Evolutionary conservation across 2,329 filamentous ascomycete genomes (phyloP).

Genomic region (Ophiosphaerella herpotricha): DNA sequence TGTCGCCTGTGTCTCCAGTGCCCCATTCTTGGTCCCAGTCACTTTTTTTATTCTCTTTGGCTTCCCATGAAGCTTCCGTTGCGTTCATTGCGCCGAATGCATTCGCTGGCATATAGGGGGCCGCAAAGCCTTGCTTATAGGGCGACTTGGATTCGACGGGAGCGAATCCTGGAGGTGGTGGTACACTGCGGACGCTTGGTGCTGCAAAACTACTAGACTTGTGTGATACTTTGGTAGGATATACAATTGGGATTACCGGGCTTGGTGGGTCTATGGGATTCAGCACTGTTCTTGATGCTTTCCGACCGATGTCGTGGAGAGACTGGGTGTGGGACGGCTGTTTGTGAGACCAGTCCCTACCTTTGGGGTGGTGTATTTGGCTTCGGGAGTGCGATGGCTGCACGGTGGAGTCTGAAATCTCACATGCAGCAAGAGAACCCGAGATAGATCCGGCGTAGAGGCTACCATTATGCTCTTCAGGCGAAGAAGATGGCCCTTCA

Average conservation of each 20-base stretch:
- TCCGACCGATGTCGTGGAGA: neutral
- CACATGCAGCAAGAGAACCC: conserved; percentile 9
- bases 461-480: conserved; percentile 12
- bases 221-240: neutral
- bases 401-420: conserved; percentile 15
- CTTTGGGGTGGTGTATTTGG: neutral
- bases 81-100: conserved; percentile 6
- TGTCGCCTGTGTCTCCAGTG: neutral
- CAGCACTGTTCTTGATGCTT: neutral
- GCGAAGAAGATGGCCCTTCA: conserved; percentile 3
- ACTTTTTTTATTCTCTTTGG: neutral
- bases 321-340: conserved; percentile 3
- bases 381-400: conserved; percentile 14
- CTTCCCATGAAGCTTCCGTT: neutral
- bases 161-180: conserved; percentile 8
- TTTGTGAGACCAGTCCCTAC: conserved; percentile 3
- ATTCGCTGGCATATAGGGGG: conserved; percentile 4
- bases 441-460: conserved; percentile 5
- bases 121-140: conserved; percentile 3
- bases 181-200: neutral
- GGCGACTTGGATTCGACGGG: conserved; percentile 1
- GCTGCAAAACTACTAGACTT: neutral
- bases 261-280: conserved; percentile 11
- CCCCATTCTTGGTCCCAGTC: neutral
- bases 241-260: neutral